Percentiles rank a stretch among this genome's conserved stretches.
Conservation (phyloP, 352 stramenopile genomes). For the Phytophthora fragariae region DNA sequence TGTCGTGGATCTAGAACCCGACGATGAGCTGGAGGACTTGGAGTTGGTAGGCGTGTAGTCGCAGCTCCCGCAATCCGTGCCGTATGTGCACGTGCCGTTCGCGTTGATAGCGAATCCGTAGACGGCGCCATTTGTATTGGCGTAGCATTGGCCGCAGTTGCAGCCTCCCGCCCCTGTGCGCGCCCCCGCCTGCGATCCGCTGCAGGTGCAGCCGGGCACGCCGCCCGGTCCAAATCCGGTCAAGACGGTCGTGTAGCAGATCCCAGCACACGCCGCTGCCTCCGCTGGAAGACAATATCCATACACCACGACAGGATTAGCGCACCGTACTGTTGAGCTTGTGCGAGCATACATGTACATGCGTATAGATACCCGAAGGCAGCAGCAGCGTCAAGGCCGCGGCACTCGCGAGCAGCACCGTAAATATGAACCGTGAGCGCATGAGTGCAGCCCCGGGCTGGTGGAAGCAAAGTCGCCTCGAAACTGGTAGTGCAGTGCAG, state of each 20-base stretch:
- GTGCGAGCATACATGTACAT: neutral
- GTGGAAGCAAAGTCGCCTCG: conserved; percentile 14
- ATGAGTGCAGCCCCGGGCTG: conserved; percentile 18
- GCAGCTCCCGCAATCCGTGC: conserved; percentile 41
- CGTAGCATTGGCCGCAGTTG: conserved; percentile 55
- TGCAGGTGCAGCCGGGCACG: conserved; percentile 39
- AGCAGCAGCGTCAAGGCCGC: conserved; percentile 1
- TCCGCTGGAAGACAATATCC: conserved; percentile 20
- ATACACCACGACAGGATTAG: conserved; percentile 13
- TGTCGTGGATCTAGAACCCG: conserved; percentile 1
- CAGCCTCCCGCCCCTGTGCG: conserved; percentile 37
- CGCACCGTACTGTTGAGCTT: neutral
- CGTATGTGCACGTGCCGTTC: conserved; percentile 39
- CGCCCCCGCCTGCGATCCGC: conserved; percentile 30
- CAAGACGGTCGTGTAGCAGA: conserved; percentile 47
- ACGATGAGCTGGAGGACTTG: neutral
- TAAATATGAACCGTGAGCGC: conserved; percentile 20
- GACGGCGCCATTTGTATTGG: conserved; percentile 32
- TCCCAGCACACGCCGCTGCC: conserved; percentile 32
- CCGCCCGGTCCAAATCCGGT: conserved; percentile 50
- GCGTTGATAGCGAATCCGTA: conserved; percentile 38
- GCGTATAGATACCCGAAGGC: conserved; percentile 12
- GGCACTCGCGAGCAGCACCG: conserved; percentile 16
- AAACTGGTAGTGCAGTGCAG: conserved; percentile 17
- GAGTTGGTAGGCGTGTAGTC: conserved; percentile 16